phyloP scores from a whole-genome alignment of 2,329 filamentous ascomycete species.

The Diaporthe ilicicola region DNA sequence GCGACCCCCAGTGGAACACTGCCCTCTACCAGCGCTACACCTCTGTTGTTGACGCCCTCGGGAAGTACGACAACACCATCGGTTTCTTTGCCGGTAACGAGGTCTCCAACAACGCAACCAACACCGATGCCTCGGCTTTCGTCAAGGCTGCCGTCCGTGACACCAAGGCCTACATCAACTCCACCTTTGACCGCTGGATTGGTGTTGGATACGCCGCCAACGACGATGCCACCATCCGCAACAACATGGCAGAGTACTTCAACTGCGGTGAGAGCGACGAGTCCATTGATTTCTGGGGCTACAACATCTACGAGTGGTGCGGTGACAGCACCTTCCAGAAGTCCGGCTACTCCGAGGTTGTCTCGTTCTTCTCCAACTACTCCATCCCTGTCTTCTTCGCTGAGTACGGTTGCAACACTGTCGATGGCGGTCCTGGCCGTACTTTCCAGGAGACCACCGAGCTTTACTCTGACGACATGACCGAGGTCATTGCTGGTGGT shows the following conservation, averaged over 20 bases:
- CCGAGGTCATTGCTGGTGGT: constrained; percentile 87
- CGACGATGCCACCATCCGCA: constrained; percentile 85
- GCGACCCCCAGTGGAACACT: constrained; percentile 80
- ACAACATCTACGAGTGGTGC: constrained; percentile 99
- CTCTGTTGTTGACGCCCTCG: constrained; percentile 80
- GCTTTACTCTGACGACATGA: constrained; percentile 85
- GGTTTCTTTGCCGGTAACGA: constrained; percentile 99
- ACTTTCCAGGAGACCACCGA: constrained; percentile 85
- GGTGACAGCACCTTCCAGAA: constrained; percentile 78
- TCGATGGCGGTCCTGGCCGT: constrained; percentile 68
- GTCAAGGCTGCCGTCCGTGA: constrained; percentile 98
- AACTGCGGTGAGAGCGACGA: constrained; percentile 76
- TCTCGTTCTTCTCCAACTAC: constrained; percentile 87
- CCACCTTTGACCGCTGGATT: constrained; percentile 78
- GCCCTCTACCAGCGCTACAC: constrained; percentile 84
- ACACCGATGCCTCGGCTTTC: constrained; percentile 89
- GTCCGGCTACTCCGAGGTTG: constrained; percentile 85
- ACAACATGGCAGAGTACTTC: constrained; percentile 88
- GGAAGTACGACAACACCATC: constrained; percentile 87
- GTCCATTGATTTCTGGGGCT: constrained; percentile 97
- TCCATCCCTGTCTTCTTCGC: constrained; percentile 97
- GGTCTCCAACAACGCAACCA: constrained; percentile 88
- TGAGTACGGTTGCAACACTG: constrained; percentile 94
- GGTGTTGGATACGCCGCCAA: constrained; percentile 97
- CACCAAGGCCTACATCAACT: constrained; percentile 91